These are phyloP conservation scores for Neurospora sp. DNA, from an alignment of 495 filamentous ascomycete genomes.

Conservation along the genomic window DNA sequence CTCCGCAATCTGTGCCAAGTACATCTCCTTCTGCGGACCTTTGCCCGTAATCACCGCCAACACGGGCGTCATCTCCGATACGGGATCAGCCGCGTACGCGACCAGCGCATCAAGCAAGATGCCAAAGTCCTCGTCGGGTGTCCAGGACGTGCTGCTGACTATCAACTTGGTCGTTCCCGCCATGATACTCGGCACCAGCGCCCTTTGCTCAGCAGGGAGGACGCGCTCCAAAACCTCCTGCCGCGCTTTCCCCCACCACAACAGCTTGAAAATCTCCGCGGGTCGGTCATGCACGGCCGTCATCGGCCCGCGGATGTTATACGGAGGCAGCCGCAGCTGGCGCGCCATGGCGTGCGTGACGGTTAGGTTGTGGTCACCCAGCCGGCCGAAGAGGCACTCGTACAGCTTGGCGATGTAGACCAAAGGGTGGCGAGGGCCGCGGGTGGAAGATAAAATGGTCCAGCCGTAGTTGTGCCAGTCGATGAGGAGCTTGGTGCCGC, in stretches of 20 bases:
- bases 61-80: constrained; percentile 20
- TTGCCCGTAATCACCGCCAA: constrained; percentile 89
- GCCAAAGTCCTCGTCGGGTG: constrained; percentile 89
- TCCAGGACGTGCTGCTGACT: constrained; percentile 93
- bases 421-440: constrained; percentile 62
- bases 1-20: constrained; percentile 50
- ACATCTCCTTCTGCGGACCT: constrained; percentile 72
- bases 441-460: constrained; percentile 69
- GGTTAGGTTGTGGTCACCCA: constrained; percentile 66
- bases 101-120: constrained; percentile 78
- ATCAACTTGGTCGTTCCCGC: constrained; percentile 52
- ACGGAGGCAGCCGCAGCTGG: constrained; percentile 53
- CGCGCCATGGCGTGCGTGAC: constrained; percentile 82
- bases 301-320: constrained; percentile 52
- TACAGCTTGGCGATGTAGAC: constrained; percentile 67
- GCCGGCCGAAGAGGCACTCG: constrained; percentile 58
- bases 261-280: constrained; percentile 66
- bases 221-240: constrained; percentile 50
- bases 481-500: constrained; percentile 73
- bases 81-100: constrained; percentile 42
- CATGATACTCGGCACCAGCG: constrained; percentile 46
- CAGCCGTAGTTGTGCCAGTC: constrained; percentile 99
- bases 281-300: constrained; percentile 80
- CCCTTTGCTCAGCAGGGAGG: constrained; percentile 37
- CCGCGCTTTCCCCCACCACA: constrained; percentile 39